Evolutionary conservation across 2,329 filamentous ascomycete genomes (phyloP).

Genomic region (Stachybotrys chartarum): DNA sequence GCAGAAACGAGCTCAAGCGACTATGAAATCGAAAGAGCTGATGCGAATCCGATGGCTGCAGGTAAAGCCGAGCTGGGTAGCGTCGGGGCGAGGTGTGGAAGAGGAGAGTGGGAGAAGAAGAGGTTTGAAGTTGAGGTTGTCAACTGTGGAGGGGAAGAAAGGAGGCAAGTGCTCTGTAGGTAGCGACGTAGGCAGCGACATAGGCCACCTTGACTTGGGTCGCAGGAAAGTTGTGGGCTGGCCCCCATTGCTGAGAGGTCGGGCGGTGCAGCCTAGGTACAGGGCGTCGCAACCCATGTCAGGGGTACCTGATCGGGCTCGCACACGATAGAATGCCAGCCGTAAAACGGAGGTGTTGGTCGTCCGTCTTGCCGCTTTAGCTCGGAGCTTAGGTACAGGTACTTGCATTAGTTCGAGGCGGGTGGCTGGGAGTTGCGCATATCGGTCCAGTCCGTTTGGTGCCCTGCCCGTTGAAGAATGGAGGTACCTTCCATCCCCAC

Average conservation of each 20-base stretch:
- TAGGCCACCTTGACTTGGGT: constrained; percentile 9
- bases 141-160: constrained; percentile 11
- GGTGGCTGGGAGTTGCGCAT: background rate
- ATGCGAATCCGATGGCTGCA: constrained; percentile 4
- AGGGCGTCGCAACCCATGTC: background rate
- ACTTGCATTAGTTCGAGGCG: background rate
- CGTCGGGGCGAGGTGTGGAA: constrained; percentile 21
- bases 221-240: constrained; percentile 28
- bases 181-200: no score
- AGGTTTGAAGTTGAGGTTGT: constrained; percentile 15
- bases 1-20: constrained; percentile 16
- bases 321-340: background rate
- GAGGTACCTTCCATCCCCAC: background rate
- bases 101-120: constrained; percentile 13
- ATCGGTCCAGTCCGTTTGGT: background rate
- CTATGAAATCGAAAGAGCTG: constrained; percentile 11
- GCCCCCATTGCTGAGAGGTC: constrained; percentile 10
- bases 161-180: constrained; percentile 25
- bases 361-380: background rate
- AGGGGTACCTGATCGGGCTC: background rate
- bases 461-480: background rate
- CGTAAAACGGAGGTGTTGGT: background rate
- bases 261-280: constrained; percentile 5
- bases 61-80: constrained; percentile 15
- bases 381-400: background rate